A percentile compares a stretch with the other conserved stretches of the same genome.
phyloP scores from a whole-genome alignment of 768 basidiomycete species.

The Pleurotus tuber-regium region DNA sequence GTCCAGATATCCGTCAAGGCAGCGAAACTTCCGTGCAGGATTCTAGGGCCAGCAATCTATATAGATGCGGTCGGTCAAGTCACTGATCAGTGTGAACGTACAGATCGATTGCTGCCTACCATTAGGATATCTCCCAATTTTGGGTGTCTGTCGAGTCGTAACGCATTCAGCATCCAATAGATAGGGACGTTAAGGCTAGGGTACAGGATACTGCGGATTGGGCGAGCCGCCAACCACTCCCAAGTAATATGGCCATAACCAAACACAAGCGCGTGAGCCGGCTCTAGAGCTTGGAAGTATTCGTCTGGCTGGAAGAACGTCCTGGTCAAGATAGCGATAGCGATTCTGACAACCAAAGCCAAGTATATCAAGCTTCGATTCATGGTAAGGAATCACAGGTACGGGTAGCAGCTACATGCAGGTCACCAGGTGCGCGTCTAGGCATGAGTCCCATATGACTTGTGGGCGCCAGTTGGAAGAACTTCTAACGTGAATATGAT shows the following conservation, averaged over 20 bases:
- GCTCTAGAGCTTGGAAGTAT: conserved; percentile 92
- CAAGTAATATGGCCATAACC: conserved; percentile 92
- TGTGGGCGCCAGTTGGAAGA: no score
- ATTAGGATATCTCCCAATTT: conserved; percentile 45
- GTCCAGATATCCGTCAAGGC: conserved; percentile 79
- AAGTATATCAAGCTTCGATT: conserved; percentile 14
- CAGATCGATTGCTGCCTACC: conserved; percentile 47
- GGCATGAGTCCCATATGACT: no score
- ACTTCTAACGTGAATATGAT: no score
- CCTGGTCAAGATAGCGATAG: conserved; percentile 65
- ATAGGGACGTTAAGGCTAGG: conserved; percentile 78
- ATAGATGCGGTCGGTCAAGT: conserved; percentile 3
- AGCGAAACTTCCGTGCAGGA: conserved; percentile 75
- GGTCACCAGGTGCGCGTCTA: no score
- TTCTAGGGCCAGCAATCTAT: conserved; percentile 72
- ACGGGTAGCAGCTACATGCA: no score
- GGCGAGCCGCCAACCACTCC: conserved; percentile 81
- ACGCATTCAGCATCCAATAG: conserved; percentile 65
- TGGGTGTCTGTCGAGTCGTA: conserved; percentile 45
- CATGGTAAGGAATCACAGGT: background rate
- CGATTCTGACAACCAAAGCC: conserved; percentile 50
- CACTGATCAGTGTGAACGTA: background rate
- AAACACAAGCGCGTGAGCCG: conserved; percentile 85
- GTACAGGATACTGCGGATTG: conserved; percentile 80
- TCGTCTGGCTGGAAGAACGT: conserved; percentile 98